Evolutionary conservation across 2,329 filamentous ascomycete genomes (phyloP).

Genomic region (Xylariaceae sp.): DNA sequence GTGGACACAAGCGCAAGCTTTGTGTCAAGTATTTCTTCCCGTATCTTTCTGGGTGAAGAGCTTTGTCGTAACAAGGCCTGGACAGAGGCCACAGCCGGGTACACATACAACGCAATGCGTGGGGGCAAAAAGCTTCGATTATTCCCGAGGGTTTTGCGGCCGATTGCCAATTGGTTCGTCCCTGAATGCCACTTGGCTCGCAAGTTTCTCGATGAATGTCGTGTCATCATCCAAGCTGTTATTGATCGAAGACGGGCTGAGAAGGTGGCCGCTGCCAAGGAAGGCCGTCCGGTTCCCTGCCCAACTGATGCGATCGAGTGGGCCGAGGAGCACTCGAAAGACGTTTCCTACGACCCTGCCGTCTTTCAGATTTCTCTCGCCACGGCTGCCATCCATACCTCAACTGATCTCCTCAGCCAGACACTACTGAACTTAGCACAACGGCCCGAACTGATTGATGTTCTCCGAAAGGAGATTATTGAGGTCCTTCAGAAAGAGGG

Average conservation of each 20-base stretch:
- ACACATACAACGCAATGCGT: slow-evolving; percentile 35
- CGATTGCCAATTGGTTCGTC: slow-evolving; percentile 41
- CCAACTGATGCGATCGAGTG: slow-evolving; percentile 39
- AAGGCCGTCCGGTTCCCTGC: slow-evolving; percentile 16
- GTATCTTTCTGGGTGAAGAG: slow-evolving; percentile 43
- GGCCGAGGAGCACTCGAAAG: slow-evolving; percentile 34
- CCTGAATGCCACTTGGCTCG: slow-evolving; percentile 37
- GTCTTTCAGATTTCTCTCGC: slow-evolving; percentile 31
- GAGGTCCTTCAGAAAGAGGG: slow-evolving; percentile 21
- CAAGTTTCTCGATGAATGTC: slow-evolving; percentile 28
- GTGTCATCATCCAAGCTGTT: slow-evolving; percentile 21
- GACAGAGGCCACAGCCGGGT: slow-evolving; percentile 39
- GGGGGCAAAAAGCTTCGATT: slow-evolving; percentile 34
- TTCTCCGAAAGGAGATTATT: slow-evolving; percentile 41
- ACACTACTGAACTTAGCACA: slow-evolving; percentile 40
- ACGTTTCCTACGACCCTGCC: slow-evolving; percentile 30
- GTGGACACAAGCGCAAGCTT: slow-evolving; percentile 34
- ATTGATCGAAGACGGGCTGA: slow-evolving; percentile 24
- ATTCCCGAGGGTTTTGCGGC: slow-evolving; percentile 37
- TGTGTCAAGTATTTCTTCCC: slow-evolving; percentile 43
- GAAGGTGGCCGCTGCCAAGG: slow-evolving; percentile 17
- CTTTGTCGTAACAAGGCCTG: slow-evolving; percentile 43
- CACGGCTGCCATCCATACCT: slow-evolving; percentile 38
- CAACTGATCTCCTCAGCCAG: slow-evolving; percentile 33
- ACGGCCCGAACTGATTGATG: slow-evolving; percentile 40